phyloP scores from a whole-genome alignment of 495 filamentous ascomycete species.

The Neurospora intermedia region DNA sequence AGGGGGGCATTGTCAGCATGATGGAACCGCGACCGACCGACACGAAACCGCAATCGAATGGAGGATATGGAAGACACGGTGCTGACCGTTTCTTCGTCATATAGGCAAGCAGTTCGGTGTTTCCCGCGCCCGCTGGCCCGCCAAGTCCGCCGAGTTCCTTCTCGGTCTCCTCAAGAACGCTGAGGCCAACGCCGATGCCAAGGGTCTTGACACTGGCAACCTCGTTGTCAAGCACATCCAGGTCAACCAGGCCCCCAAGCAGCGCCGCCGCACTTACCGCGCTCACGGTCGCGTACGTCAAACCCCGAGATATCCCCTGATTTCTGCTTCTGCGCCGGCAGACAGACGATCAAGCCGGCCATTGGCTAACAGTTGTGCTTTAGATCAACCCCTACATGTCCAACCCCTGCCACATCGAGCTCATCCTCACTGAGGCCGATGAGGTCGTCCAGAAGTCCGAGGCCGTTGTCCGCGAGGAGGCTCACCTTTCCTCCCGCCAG shows the following conservation, averaged over 20 bases:
- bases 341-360: neutral
- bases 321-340: slow-evolving; percentile 1
- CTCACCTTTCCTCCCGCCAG: slow-evolving; percentile 74
- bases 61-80: neutral
- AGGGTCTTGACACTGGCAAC: slow-evolving; percentile 95
- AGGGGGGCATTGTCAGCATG: neutral
- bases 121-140: slow-evolving; percentile 92
- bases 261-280: slow-evolving; percentile 95
- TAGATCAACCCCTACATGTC: slow-evolving; percentile 99
- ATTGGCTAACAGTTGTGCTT: slow-evolving; percentile 15
- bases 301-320: neutral
- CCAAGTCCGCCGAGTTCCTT: slow-evolving; percentile 97
- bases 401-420: slow-evolving; percentile 98
- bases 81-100: slow-evolving; percentile 21
- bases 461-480: slow-evolving; percentile 46
- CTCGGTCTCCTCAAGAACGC: slow-evolving; percentile 97
- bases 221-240: slow-evolving; percentile 98
- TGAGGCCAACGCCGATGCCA: slow-evolving; percentile 97
- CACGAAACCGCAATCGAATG: neutral
- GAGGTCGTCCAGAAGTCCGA: slow-evolving; percentile 83
- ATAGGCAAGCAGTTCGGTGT: slow-evolving; percentile 98
- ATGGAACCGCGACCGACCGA: neutral
- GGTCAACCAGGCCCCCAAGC: slow-evolving; percentile 99
- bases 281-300: slow-evolving; percentile 96
- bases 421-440: slow-evolving; percentile 94